Evolutionary conservation across 805 yeast species (phyloP), one percentile per base, ranked within the genome.

Genomic region (Hanseniaspora taiwanica): DNA sequence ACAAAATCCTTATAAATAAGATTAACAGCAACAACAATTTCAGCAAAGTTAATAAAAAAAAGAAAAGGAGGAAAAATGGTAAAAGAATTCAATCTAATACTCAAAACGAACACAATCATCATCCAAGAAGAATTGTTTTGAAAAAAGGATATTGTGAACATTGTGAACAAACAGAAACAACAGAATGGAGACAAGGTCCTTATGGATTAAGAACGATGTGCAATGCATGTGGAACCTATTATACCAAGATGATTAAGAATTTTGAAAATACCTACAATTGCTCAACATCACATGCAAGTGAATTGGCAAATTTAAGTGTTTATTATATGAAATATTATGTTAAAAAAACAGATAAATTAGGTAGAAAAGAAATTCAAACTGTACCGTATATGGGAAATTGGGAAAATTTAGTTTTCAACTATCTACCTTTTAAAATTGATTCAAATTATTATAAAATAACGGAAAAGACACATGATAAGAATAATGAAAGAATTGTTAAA

Each of bases 171-270:
- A 58, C 53, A 6, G 73, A 71, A 36, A 80, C 93, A 0, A 91
- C 91, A 0, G 91, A 82, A 56, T 82, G 94, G 93, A 62, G 93
- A 40, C 68, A 79, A 36, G 91, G 91, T 0, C 91, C 94, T 1
- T 71, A 71, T 40, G 93, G 91, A 2, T 73, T 75, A 12, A 63
- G 85, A 31, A 78, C 86, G 1, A 59, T 82, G 38, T 82, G 93
- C 59, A 83, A 82, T 55, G 91, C 91, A 1, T 82, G 94, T 56
- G 94, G 94, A 0, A 59, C 82, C 32, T 78, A 69, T 53, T 81
- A 75, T 54, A 79, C 82, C 35, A 81, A 81, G 52, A 60, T 80
- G 23, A 64, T 71, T 39, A 79, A 77, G 51, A 66, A 23, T 67
- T 44, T 68, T 66, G 44, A 84, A 84, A 10, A 69, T 66, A 35